These are phyloP conservation scores for Metschnikowia koreensis DNA, from an alignment of 805 yeast species.

Conservation along the genomic window DNA sequence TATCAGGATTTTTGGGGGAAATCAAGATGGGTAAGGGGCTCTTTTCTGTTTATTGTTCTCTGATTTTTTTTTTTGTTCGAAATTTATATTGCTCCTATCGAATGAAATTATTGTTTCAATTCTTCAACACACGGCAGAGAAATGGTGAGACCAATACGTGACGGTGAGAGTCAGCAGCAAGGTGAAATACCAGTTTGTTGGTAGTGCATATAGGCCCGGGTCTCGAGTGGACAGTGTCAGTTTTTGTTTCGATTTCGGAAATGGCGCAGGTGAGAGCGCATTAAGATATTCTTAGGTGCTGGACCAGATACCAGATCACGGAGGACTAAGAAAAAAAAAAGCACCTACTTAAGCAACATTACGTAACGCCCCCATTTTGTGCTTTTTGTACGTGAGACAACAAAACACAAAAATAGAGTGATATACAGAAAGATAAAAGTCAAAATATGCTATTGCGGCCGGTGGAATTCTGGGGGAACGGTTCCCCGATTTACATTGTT, in stretches of 20 bases:
- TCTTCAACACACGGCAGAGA: constrained; percentile 2
- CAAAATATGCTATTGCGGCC: too few relatives aligned
- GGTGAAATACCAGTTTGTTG: constrained; percentile 1
- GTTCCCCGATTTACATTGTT: not conserved
- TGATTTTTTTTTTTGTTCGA: too few relatives aligned
- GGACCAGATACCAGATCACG: not conserved
- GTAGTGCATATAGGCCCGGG: constrained; percentile 2
- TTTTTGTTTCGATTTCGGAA: constrained; percentile 2
- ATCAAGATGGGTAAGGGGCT: too few relatives aligned
- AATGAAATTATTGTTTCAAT: not conserved
- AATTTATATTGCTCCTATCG: too few relatives aligned
- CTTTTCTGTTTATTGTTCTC: too few relatives aligned
- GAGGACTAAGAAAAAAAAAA: too few relatives aligned
- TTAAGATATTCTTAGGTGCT: not conserved
- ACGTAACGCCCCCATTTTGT: too few relatives aligned
- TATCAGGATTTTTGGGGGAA: too few relatives aligned
- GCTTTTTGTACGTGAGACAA: too few relatives aligned
- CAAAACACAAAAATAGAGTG: not conserved
- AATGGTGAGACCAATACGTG: constrained; percentile 1
- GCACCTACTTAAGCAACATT: too few relatives aligned
- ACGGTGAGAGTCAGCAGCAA: constrained; percentile 6
- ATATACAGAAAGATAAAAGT: not conserved
- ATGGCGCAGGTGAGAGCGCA: not conserved
- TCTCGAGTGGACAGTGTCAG: not conserved
- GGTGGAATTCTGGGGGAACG: not conserved